A percentile compares a stretch with the other conserved stretches of the same genome.
phyloP scores from a whole-genome alignment of 345 rosid species.

The Erucastrum elatum region DNA sequence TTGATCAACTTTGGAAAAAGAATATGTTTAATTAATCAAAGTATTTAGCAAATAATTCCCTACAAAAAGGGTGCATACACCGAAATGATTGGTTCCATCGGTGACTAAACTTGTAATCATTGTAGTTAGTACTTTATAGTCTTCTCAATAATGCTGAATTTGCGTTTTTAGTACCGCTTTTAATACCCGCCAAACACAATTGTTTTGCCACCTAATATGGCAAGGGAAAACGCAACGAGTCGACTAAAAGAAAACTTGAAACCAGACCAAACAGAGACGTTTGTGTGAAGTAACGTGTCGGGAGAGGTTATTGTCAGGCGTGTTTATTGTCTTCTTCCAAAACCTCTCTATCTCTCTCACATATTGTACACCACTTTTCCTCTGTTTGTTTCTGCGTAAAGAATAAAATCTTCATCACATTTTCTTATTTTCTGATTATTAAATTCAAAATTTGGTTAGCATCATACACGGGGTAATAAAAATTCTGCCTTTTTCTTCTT shows the following conservation, averaged over 20 bases:
- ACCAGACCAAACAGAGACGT: slow-evolving; percentile 34
- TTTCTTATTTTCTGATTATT: slow-evolving; percentile 16
- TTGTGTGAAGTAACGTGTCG: slow-evolving; percentile 31
- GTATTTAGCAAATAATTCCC: background rate
- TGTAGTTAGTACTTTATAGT: background rate
- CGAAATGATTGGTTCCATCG: slow-evolving; percentile 6
- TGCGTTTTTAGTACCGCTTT: background rate
- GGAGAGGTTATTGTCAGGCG: slow-evolving; percentile 24
- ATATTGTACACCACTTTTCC: slow-evolving; percentile 23
- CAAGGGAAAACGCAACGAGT: slow-evolving; percentile 6
- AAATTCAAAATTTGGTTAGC: background rate
- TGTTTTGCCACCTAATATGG: background rate
- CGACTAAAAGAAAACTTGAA: slow-evolving; percentile 3
- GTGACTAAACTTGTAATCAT: background rate
- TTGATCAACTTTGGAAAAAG: background rate
- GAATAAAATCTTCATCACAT: slow-evolving; percentile 36
- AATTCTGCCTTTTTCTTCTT: background rate
- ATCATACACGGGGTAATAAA: slow-evolving; percentile 12
- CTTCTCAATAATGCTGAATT: background rate
- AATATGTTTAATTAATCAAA: background rate
- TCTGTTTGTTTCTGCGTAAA: slow-evolving; percentile 37
- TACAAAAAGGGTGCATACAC: background rate
- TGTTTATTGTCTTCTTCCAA: slow-evolving; percentile 17
- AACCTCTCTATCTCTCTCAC: no score
- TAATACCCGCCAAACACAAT: slow-evolving; percentile 1